phyloP scores from a whole-genome alignment of 495 filamentous ascomycete species.

The Usnea hakonensis region DNA sequence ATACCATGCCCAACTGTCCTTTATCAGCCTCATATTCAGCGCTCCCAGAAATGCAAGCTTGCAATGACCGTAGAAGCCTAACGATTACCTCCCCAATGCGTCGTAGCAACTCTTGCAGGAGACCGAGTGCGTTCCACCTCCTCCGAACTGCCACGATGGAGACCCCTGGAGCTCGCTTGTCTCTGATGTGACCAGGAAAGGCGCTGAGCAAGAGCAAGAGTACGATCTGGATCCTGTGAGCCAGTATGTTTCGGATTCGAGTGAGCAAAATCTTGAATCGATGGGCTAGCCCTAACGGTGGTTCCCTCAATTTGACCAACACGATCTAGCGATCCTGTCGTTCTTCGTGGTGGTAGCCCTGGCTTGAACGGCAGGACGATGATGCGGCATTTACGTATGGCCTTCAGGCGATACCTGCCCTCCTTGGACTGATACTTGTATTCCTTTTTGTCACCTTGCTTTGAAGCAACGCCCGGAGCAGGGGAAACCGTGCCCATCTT shows the following conservation, averaged over 20 bases:
- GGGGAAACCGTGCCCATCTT: neutral
- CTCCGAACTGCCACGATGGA: neutral
- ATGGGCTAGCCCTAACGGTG: neutral
- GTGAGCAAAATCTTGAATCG: neutral
- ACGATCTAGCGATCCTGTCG: neutral
- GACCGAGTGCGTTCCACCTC: neutral
- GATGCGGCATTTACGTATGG: conserved; percentile 11
- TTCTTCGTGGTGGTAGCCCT: neutral
- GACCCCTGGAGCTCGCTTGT: neutral
- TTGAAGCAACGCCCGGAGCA: neutral
- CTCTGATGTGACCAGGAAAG: neutral
- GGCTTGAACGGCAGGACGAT: neutral
- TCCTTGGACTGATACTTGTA: conserved; percentile 10
- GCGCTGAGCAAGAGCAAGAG: neutral
- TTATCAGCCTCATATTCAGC: neutral
- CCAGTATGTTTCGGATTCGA: neutral
- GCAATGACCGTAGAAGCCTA: neutral
- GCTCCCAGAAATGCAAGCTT: neutral
- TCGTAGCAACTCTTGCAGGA: neutral
- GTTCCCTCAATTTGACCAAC: neutral
- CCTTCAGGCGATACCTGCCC: conserved; percentile 7
- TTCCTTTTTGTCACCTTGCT: conserved; percentile 1
- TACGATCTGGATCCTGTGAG: neutral
- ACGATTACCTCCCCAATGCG: neutral
- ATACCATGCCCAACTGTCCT: too few species aligned